Base-by-base conservation (phyloP, 768 basidiomycete genomes). In the Cubamyces sp. region DNA sequence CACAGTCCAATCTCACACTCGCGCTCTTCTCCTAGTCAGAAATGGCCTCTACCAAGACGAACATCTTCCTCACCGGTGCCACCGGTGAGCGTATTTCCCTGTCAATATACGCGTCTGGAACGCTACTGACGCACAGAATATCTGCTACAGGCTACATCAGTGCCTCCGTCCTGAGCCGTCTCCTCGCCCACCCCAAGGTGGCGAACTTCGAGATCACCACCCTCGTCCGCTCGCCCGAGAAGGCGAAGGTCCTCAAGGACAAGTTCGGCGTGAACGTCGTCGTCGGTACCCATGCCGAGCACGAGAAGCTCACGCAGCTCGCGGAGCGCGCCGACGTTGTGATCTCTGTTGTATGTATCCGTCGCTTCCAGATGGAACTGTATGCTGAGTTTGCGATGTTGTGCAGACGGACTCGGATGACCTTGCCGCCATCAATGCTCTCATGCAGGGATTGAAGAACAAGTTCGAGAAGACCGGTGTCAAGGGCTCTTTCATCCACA, bases 401-500 rank as follows among this genome's bases (percentile, higher is more conserved):
- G 2, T 50, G 5, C 57, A 81, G 82, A 77, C 79, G 1, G 76
- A 82, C 65, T 55, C 77, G 5, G 86, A 89, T 62, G 71, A 86
- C 51, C 52, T 81, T 0, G 66, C 70, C 1, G 81, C 81, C 0
- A 77, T 76, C 0, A 61, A 78, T 40, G 81, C 83, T 0, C 79
- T 82, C 16, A 70, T 90, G 58, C 74, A 69, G 11, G 87, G 88
- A 0, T 58, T 84, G 68, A 84, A 81, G 74, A 79, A 75, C 60
- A 71, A 77, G n/a, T 70, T 78, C 49, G 74, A 77, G 39, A 68
- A 63, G 23, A 81, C 79, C 0, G 81, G 82, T 1, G 74, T 68
- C 2, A 65, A 70, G 2, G 78, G 84, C 3, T 75, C 78, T 59
- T 75, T 85, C 6, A 87, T 90, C 12, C 85, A 90, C 67, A 87